phyloP scores from a whole-genome alignment of 345 rosid genomes.

The Rubroshorea leprosula region DNA sequence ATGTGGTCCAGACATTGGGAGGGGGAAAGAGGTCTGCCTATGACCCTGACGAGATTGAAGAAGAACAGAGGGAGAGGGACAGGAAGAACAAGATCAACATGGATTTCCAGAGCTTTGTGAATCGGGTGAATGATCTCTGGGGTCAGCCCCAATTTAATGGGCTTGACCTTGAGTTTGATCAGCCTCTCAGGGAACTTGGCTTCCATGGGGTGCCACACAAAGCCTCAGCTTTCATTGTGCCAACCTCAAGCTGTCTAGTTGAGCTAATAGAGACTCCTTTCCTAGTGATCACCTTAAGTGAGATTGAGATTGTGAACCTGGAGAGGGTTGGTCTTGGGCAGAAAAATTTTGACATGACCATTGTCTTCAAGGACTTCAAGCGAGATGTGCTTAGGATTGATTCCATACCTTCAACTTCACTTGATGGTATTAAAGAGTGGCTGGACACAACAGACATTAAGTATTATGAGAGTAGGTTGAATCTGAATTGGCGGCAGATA shows the following conservation, averaged over 20 bases:
- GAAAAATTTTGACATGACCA: slow-evolving; percentile 90
- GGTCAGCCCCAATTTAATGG: slow-evolving; percentile 70
- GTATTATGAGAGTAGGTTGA: slow-evolving; percentile 90
- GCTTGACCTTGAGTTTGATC: slow-evolving; percentile 94
- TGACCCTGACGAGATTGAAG: slow-evolving; percentile 95
- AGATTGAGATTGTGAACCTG: slow-evolving; percentile 93
- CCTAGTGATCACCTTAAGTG: slow-evolving; percentile 74
- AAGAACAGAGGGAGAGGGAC: slow-evolving; percentile 84
- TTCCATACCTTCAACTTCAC: slow-evolving; percentile 68
- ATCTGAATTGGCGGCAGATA: slow-evolving; percentile 90
- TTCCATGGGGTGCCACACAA: slow-evolving; percentile 91
- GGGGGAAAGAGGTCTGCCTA: slow-evolving; percentile 90
- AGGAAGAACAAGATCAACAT: slow-evolving; percentile 81
- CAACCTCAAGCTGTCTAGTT: slow-evolving; percentile 83
- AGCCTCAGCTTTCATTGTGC: slow-evolving; percentile 74
- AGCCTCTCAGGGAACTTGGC: slow-evolving; percentile 87
- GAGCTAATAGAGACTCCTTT: slow-evolving; percentile 80
- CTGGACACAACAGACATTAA: slow-evolving; percentile 84
- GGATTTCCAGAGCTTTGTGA: slow-evolving; percentile 83
- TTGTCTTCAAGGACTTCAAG: slow-evolving; percentile 92
- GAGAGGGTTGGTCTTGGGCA: slow-evolving; percentile 93
- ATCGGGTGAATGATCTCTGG: slow-evolving; percentile 81
- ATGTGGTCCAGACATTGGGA: slow-evolving; percentile 78
- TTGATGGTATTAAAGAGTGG: slow-evolving; percentile 93
- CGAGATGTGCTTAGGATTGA: slow-evolving; percentile 79